Base-by-base conservation (phyloP, 306 rosid species). In the Albizia julibrissin region DNA sequence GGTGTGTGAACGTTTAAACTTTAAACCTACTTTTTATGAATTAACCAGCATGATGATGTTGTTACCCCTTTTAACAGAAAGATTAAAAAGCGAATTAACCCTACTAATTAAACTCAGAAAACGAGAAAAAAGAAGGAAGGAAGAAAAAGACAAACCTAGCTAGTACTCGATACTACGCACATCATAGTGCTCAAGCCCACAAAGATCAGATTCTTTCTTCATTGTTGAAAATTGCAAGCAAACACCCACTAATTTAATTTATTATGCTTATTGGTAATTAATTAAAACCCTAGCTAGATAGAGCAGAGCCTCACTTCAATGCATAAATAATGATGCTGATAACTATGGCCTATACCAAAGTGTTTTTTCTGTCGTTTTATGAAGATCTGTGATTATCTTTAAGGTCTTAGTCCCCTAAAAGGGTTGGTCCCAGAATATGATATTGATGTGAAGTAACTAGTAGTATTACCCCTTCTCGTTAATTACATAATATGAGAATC, bases 1-100 rank as follows among this genome's bases (percentile, higher is more conserved):
- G 50, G 39, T 76, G 47, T 27, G 5, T 16, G 69, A 84, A 67
- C 84, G 71, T 78, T 76, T 73, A 74, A 75, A 81, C 78, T 76
- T 73, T 69, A 50, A 72, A 81, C 75, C 54, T 31, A 24, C 14
- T 82, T 59, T 59, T 59, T 56, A 58, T 58, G 31, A 58, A 58
- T 70, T 74, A 75, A 58, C 65, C 78, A 74, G 72, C 40, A 40
- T 22, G 67, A 78, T 80, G 74, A 75, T 76, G 69, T 78, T 78
- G 68, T 37, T 21, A 3, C 47, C 37, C 10, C 75, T 49, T 40
- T 49, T 33, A 79, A 76, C 69, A 42, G 22, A 75, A 42, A 69
- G 61, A 46, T 46, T 14, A 29, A 46, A 46, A 46, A 72, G 62
- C 24, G 47, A 72, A 72, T 16, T 8, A 47, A 72, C 34, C 21